Conservation (phyloP, 805 yeast species). For the Maudiozyma turicensis region DNA sequence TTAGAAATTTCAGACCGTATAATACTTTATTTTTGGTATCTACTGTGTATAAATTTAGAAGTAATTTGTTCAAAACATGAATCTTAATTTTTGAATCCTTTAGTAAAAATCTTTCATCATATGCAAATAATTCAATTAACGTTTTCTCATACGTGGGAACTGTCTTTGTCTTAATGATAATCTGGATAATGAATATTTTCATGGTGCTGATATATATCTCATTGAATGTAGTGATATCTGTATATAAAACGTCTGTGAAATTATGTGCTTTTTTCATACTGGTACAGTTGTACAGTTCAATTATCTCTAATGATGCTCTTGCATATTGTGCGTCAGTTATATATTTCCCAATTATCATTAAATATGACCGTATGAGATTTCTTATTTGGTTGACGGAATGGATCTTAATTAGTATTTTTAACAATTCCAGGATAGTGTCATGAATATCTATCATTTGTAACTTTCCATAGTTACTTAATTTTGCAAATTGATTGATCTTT, state of each 20-base stretch:
- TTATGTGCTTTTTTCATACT: constrained; percentile 8
- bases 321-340: constrained; percentile 7
- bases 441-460: not conserved
- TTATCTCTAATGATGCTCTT: constrained; percentile 11
- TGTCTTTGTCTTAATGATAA: constrained; percentile 15
- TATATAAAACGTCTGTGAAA: constrained; percentile 15
- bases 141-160: constrained; percentile 6
- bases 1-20: constrained; percentile 25
- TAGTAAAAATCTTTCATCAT: constrained; percentile 20
- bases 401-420: not conserved
- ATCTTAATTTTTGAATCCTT: constrained; percentile 12
- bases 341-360: constrained; percentile 18
- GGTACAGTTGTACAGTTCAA: constrained; percentile 18
- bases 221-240: constrained; percentile 20
- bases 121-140: constrained; percentile 15
- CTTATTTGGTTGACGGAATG: constrained; percentile 6
- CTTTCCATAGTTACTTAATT: not conserved
- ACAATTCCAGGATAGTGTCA: not conserved
- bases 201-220: constrained; percentile 16
- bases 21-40: constrained; percentile 14
- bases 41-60: constrained; percentile 19
- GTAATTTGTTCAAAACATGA: constrained; percentile 17
- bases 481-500: not conserved
- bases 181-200: constrained; percentile 23
- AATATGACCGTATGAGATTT: constrained; percentile 14